Evolutionary conservation across 1,139 yeast genomes (phyloP), one percentile per base, ranked within the genome.

Genomic region (Tardiomyces blankii): DNA sequence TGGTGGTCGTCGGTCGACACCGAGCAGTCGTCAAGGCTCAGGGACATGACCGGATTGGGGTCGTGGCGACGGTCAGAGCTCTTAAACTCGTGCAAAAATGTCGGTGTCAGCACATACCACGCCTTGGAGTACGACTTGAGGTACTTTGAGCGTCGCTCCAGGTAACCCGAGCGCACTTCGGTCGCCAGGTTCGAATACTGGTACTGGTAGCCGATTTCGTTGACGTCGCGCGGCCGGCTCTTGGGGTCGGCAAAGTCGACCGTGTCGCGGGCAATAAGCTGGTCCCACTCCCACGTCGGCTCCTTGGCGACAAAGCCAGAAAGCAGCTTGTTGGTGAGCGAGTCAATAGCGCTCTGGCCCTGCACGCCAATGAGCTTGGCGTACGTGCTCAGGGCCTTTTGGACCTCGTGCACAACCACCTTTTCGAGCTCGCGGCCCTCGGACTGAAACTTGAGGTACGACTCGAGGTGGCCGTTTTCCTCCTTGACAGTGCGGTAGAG

Each of bases 111-210:
- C 28, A 91, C 95, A 61, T 88, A 93, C 80, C 86, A 91, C 4
- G 94, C 95, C 54, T 80, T 77, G 4, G 95, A 79, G 65, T 88
- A 93, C 27, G 91, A 83, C 68, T 88, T 89, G 53, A 91, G 72
- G 62, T 80, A 88, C 68, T 89, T 91, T 1, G 96, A 85, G 56
- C 95, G 77, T 62, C 96, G 76, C 63, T 91, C 98, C 54, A 91
- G 70, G 54, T 72, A 76, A 1, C 97, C 96, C 35, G 87, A 78
- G 47, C 88, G 76, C 39, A 91, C 74, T 46, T 86, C 82, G 44
- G 70, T 67, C 30, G 89, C 78, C 53, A 88, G 69, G 13, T 88
- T 77, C 45, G 89, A 83, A 56, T 75, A 73, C 61, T 79, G 84
- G 58, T 82, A 74, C 18, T 79, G 78, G 58, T 87, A 87, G 4